A percentile compares a stretch with the other conserved stretches of the same genome.
These are phyloP conservation scores for Fusarium tuaranense DNA, from an alignment of 2,329 filamentous ascomycete species.

Conservation along the genomic window DNA sequence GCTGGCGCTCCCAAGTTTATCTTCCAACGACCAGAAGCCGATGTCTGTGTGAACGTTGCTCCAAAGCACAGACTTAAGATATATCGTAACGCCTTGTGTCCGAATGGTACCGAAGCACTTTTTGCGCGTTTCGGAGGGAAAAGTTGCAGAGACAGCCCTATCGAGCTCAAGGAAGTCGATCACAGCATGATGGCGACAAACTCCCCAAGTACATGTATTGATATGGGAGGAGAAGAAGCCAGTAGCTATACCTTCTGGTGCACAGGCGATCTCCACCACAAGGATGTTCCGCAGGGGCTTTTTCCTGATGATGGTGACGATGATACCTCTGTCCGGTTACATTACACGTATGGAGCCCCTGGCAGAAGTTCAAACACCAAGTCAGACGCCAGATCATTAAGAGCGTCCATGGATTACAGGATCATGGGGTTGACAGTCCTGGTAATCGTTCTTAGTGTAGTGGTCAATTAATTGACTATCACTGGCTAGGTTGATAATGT, in stretches of 20 bases:
- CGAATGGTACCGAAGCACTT: constrained; percentile 14
- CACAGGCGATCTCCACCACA: not conserved
- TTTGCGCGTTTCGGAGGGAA: constrained; percentile 6
- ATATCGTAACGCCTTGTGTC: constrained; percentile 20
- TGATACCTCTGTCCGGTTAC: not conserved
- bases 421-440: not conserved
- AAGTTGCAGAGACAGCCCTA: constrained; percentile 1
- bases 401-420: not conserved
- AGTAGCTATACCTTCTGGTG: constrained; percentile 25
- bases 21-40: constrained; percentile 10
- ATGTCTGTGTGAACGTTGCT: constrained; percentile 20
- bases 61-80: constrained; percentile 15
- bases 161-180: constrained; percentile 3
- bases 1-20: constrained; percentile 11
- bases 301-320: constrained; percentile 7
- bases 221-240: constrained; percentile 14
- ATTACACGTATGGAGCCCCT: not conserved
- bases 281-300: not conserved
- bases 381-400: not conserved
- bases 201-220: constrained; percentile 1
- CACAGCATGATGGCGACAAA: constrained; percentile 5
- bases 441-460: not conserved
- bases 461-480: not conserved
- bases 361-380: not conserved
- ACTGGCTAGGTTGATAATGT: not conserved